These are phyloP conservation scores for Exserohilum rostratum DNA, from an alignment of 2,329 filamentous ascomycete species.

Conservation along the genomic window DNA sequence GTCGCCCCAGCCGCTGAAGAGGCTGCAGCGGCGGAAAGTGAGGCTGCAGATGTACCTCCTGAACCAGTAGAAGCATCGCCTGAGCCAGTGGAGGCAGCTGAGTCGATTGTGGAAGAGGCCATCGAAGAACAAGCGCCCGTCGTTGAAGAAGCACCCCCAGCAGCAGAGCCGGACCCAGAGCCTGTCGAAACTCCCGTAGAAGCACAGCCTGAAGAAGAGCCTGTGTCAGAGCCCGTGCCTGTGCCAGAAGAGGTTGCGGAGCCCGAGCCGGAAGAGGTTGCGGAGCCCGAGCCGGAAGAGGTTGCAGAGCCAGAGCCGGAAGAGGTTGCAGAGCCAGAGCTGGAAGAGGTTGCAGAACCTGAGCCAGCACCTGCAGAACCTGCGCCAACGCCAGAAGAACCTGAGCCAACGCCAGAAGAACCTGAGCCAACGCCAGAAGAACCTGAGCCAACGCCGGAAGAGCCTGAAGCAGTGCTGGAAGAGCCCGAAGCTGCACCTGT, in stretches of 20 bases:
- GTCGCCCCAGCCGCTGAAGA: slow-evolving; percentile 1
- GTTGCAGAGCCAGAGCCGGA: not conserved
- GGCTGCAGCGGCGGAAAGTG: slow-evolving; percentile 1
- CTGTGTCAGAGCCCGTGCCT: not conserved
- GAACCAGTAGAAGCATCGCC: slow-evolving; percentile 1
- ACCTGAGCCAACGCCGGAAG: not conserved
- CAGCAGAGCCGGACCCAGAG: not conserved
- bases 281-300: not conserved
- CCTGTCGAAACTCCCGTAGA: not conserved
- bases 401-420: not conserved
- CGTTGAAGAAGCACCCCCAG: not conserved
- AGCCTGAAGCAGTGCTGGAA: slow-evolving; percentile 5
- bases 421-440: not conserved
- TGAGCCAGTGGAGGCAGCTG: not conserved
- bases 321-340: not conserved
- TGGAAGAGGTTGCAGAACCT: not conserved
- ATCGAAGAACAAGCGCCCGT: not conserved
- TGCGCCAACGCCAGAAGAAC: not conserved
- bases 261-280: not conserved
- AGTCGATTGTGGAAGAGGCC: slow-evolving; percentile 1
- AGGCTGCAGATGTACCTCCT: not conserved
- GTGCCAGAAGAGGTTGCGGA: not conserved
- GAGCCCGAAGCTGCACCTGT: not conserved
- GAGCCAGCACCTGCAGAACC: not conserved
- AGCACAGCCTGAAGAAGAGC: slow-evolving; percentile 4